A percentile compares a stretch with the other conserved stretches of the same genome.
Evolutionary conservation across 495 filamentous ascomycete genomes (phyloP).

Genomic region (Mycothermus thermophilus): DNA sequence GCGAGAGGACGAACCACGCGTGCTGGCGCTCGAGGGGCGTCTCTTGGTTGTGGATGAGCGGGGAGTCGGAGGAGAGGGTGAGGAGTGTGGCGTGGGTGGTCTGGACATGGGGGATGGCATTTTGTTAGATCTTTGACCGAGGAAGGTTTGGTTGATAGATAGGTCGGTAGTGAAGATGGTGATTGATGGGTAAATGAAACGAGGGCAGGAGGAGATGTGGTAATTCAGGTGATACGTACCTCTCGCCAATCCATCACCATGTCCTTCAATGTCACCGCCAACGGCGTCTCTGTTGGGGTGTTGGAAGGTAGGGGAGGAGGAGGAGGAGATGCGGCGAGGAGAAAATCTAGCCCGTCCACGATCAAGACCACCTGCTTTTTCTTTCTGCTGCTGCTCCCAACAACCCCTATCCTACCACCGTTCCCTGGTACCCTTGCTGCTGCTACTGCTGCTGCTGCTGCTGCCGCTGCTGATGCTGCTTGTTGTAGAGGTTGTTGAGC

Average conservation of each 20-base stretch:
- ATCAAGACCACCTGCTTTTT: conserved; percentile 33
- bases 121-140: too few relatives aligned
- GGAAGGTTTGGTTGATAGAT: too few relatives aligned
- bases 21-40: conserved; percentile 60
- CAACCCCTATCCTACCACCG: too few relatives aligned
- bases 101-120: conserved; percentile 20
- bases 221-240: conserved; percentile 27
- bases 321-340: conserved; percentile 31
- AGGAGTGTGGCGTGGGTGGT: conserved; percentile 48
- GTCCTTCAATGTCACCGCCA: conserved; percentile 21
- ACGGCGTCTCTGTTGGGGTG: conserved; percentile 9
- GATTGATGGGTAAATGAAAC: too few relatives aligned
- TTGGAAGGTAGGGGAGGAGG: background rate
- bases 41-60: conserved; percentile 42
- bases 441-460: background rate
- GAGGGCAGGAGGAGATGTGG: too few relatives aligned
- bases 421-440: too few relatives aligned
- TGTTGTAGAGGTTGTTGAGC: too few relatives aligned
- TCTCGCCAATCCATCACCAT: conserved; percentile 39
- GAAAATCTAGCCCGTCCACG: conserved; percentile 42
- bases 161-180: too few relatives aligned
- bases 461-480: too few relatives aligned
- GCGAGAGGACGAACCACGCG: conserved; percentile 48
- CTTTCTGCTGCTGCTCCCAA: background rate
- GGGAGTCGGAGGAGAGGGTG: conserved; percentile 53